phyloP scores from a whole-genome alignment of 441 rosid genomes.

The Isatis lusitanica region DNA sequence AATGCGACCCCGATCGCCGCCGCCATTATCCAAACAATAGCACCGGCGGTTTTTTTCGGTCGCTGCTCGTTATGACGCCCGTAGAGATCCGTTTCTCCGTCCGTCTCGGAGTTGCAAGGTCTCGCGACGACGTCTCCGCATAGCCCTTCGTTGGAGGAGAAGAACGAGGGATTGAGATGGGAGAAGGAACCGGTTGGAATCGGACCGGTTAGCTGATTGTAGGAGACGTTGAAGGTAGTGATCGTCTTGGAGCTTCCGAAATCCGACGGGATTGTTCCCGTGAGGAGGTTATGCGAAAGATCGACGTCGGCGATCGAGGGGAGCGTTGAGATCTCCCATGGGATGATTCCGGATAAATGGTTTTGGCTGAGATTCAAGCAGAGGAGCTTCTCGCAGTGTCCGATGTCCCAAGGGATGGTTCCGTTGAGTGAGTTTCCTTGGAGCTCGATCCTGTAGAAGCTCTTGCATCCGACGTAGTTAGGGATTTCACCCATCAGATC shows the following conservation, averaged over 20 bases:
- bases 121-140: constrained; percentile 63
- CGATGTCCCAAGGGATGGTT: constrained; percentile 75
- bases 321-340: constrained; percentile 78
- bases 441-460: constrained; percentile 73
- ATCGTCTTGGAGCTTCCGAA: constrained; percentile 76
- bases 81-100: constrained; percentile 40
- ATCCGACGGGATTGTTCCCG: constrained; percentile 81
- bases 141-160: constrained; percentile 69
- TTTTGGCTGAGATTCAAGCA: constrained; percentile 67
- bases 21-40: constrained; percentile 84
- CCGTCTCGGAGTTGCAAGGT: constrained; percentile 53
- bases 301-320: constrained; percentile 74
- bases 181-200: constrained; percentile 72
- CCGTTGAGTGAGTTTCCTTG: constrained; percentile 70
- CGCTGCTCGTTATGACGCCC: constrained; percentile 33
- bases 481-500: constrained; percentile 63
- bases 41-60: constrained; percentile 73
- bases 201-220: constrained; percentile 66
- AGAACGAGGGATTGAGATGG: constrained; percentile 75
- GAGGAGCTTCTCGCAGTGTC: constrained; percentile 81
- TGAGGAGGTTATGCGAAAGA: constrained; percentile 68
- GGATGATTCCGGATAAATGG: constrained; percentile 75
- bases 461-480: constrained; percentile 63
- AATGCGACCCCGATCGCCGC: constrained; percentile 77
- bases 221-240: constrained; percentile 81